Evolutionary conservation across 1,284 basidiomycete species (phyloP).

Genomic region (Ceratorhiza oryzae-sativae): DNA sequence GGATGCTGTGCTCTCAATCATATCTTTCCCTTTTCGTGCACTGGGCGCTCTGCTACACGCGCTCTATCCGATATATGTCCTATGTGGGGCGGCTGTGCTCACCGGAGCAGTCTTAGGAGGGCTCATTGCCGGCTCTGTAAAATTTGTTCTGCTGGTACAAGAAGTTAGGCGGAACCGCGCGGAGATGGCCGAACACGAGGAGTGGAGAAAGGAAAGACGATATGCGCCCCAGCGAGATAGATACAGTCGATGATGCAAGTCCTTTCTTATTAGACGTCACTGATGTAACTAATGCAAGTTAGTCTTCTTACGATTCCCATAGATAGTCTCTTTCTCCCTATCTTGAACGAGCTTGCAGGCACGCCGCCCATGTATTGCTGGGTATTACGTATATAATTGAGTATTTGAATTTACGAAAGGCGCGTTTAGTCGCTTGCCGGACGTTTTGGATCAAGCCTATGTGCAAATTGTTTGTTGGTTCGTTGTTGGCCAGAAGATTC

Average conservation of each 20-base stretch:
- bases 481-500: too few species aligned
- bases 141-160: conserved; percentile 22
- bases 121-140: conserved; percentile 17
- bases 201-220: conserved; percentile 18
- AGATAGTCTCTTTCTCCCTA: background rate
- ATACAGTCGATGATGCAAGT: background rate
- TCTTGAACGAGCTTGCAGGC: too few species aligned
- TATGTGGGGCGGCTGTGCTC: conserved; percentile 25
- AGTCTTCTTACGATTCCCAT: background rate
- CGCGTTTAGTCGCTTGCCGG: too few species aligned
- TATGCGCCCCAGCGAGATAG: background rate
- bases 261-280: background rate
- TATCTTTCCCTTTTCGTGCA: conserved; percentile 6
- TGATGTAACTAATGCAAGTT: background rate
- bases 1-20: background rate
- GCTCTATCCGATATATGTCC: conserved; percentile 29
- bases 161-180: conserved; percentile 25
- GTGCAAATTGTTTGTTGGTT: too few species aligned
- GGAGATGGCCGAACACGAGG: conserved; percentile 13
- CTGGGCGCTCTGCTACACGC: conserved; percentile 18
- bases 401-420: too few species aligned
- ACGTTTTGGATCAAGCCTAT: too few species aligned
- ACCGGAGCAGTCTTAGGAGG: conserved; percentile 26
- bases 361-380: too few species aligned
- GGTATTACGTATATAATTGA: too few species aligned